These are phyloP conservation scores for Pisolithus tinctorius DNA, from an alignment of 768 basidiomycete species.

Conservation along the genomic window DNA sequence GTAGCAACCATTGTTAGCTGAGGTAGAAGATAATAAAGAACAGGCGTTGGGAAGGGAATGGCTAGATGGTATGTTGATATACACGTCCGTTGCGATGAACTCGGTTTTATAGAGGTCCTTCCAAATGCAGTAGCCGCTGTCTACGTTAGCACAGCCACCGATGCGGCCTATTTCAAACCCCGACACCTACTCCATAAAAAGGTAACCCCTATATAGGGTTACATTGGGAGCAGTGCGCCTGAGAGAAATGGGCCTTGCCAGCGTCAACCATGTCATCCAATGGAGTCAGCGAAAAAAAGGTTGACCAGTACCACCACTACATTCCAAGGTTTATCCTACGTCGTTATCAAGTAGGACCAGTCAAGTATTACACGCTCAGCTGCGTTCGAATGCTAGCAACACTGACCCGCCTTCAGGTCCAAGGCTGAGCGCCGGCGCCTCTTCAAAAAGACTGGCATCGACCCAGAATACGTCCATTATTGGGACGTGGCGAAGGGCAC, in stretches of 20 bases:
- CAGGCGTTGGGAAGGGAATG: not conserved
- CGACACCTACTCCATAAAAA: no score
- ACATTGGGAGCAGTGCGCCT: no score
- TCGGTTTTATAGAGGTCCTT: no score
- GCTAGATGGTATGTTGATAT: no score
- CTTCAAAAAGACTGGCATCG: slow-evolving; percentile 3
- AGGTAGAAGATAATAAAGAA: not conserved
- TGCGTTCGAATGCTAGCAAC: no score
- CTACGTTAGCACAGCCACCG: no score
- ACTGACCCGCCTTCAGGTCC: slow-evolving; percentile 1
- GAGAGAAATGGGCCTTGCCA: not conserved
- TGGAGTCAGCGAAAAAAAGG: not conserved
- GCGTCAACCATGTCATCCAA: not conserved
- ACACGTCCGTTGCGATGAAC: no score
- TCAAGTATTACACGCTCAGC: not conserved
- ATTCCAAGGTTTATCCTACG: slow-evolving; percentile 9
- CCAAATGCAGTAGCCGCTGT: no score
- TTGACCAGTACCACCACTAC: slow-evolving; percentile 6
- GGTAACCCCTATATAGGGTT: no score
- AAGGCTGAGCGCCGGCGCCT: slow-evolving; percentile 4
- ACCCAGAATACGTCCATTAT: slow-evolving; percentile 5
- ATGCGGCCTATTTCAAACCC: no score
- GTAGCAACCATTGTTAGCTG: slow-evolving; percentile 23
- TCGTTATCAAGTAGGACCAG: slow-evolving; percentile 1
- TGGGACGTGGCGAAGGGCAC: slow-evolving; percentile 6